Evolutionary conservation across 306 rosid genomes (phyloP), one percentile per base, ranked within the genome.

Genomic region (Elaeagnus macrophylla): DNA sequence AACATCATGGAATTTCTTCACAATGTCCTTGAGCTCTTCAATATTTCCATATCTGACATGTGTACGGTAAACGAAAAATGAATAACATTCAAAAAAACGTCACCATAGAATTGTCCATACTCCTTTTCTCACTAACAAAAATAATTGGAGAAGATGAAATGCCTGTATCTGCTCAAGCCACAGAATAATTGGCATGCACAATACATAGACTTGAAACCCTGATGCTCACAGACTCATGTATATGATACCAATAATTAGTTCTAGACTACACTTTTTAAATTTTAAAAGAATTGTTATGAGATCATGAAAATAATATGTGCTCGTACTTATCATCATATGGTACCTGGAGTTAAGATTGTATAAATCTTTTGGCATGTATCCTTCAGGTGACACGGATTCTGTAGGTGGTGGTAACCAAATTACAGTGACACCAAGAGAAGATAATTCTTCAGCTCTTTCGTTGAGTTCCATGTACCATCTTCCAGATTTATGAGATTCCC

Each of bases 361-460:
- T 75, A 87, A 75, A 77, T 93, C 99, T 62, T 32, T 84, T 11
- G 96, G 96, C 96, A 93, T 84, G 81, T 93, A 93, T 61, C 96
- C 99, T 74, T 91, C 89, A 12, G 89, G 89, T 54, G 99, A 82
- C 66, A 93, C 85, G 56, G 99, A 87, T 39, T 87, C 95, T n/a
- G 99, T 91, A 19, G 99, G 99, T 16, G 96, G 96, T 40, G 99
- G 99, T 54, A 91, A 74, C 99, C 99, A 91, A 62, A 93, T 65
- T 60, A 87, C 86, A 38, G 95, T 82, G 58, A 87, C 78, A 71
- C 99, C 99, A 69, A 84, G 67, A 39, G 93, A 69, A 44, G 95
- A 59, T 57, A 93, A 64, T 43, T 77, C 83, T 51, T 79, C 68
- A 62, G 81, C 86, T 71, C 77, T 84, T 65, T 76, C 80, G 78